Percentiles rank a stretch among this genome's conserved stretches.
These are phyloP conservation scores for Fomitopsis serialis DNA, from an alignment of 768 basidiomycete genomes.

Conservation along the genomic window DNA sequence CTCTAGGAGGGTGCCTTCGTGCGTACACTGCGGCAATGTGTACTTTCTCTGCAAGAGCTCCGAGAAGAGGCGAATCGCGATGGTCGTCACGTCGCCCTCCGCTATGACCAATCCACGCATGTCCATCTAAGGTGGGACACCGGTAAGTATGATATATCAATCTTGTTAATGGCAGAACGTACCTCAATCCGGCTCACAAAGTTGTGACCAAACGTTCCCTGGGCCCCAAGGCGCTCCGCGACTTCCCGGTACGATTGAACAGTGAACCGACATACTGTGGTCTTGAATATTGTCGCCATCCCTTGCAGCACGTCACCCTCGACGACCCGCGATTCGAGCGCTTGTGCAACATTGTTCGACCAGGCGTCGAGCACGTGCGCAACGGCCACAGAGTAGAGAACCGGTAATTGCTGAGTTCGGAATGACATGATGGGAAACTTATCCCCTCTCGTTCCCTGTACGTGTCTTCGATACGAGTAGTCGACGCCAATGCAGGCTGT, in stretches of 20 bases:
- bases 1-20: constrained; percentile 45
- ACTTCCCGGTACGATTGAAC: constrained; percentile 16
- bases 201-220: constrained; percentile 35
- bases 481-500: constrained; percentile 21
- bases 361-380: constrained; percentile 30
- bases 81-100: constrained; percentile 38
- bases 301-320: constrained; percentile 21
- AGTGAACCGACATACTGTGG: constrained; percentile 18
- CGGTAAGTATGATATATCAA: neutral
- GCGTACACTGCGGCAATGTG: constrained; percentile 33
- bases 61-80: constrained; percentile 27
- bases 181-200: constrained; percentile 27
- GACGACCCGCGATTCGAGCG: constrained; percentile 20
- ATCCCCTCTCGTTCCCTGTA: constrained; percentile 4
- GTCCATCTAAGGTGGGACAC: constrained; percentile 22
- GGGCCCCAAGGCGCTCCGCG: constrained; percentile 37
- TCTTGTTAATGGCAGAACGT: constrained; percentile 3
- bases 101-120: constrained; percentile 36
- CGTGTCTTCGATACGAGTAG: constrained; percentile 27
- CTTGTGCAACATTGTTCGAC: constrained; percentile 13
- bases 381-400: constrained; percentile 30
- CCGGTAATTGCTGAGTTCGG: constrained; percentile 37
- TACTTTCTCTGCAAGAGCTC: neutral
- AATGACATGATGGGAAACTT: constrained; percentile 29
- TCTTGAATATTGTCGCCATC: constrained; percentile 28